Evolutionary conservation across 2,329 filamentous ascomycete species (phyloP).

Genomic region (Diaporthe ilicicola): DNA sequence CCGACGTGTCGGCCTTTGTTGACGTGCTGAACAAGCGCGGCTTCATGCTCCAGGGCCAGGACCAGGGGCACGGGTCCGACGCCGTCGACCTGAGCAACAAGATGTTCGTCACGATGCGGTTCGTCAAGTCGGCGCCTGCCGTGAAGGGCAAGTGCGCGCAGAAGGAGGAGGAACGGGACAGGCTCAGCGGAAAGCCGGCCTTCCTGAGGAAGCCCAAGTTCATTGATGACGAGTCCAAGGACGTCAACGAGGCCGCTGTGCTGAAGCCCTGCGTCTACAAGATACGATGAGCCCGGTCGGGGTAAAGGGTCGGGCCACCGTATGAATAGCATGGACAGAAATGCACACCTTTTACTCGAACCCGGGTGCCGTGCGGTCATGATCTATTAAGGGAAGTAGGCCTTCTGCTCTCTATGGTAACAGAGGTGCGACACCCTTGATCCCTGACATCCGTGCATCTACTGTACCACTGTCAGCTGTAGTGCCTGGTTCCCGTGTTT

Average conservation of each 20-base stretch:
- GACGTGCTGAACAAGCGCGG: conserved; percentile 82
- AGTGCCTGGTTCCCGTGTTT: conserved; percentile 7
- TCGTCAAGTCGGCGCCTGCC: conserved; percentile 83
- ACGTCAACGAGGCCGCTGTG: conserved; percentile 70
- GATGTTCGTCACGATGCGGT: conserved; percentile 99
- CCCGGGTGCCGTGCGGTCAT: neutral
- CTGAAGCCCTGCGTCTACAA: conserved; percentile 98
- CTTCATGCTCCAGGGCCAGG: conserved; percentile 80
- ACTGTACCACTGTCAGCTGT: neutral
- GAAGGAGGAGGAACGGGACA: conserved; percentile 58
- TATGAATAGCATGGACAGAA: neutral
- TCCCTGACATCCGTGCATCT: conserved; percentile 1
- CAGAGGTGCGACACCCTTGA: neutral
- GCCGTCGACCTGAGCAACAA: conserved; percentile 87
- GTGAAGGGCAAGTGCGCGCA: conserved; percentile 78
- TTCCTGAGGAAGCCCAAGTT: conserved; percentile 59
- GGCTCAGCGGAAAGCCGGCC: conserved; percentile 33
- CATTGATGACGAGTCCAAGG: conserved; percentile 66
- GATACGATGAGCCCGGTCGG: conserved; percentile 65
- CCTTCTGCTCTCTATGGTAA: conserved; percentile 14
- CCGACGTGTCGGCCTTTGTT: conserved; percentile 87
- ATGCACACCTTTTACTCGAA: neutral
- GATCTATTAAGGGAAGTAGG: conserved; percentile 22
- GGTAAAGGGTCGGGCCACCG: neutral
- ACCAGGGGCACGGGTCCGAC: conserved; percentile 64